Conservation (phyloP, 331 rosid genomes). For the Rhamnella rubrinervis region DNA sequence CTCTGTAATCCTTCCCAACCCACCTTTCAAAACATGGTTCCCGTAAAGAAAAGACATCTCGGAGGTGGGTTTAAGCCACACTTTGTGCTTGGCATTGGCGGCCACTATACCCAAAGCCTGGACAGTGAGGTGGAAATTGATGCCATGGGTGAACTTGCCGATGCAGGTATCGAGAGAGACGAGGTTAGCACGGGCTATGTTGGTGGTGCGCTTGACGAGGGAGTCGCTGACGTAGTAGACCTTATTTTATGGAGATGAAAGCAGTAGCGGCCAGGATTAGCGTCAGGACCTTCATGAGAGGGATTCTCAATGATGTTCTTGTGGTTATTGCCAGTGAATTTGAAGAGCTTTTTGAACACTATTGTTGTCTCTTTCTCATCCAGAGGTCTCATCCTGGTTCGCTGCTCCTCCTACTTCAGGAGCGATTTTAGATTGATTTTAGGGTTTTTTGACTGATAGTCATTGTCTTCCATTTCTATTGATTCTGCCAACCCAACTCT, state of each 20-base stretch:
- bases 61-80: constrained; percentile 88
- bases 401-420: too few relatives aligned
- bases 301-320: constrained; percentile 83
- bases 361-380: constrained; percentile 80
- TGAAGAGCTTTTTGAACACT: constrained; percentile 82
- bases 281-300: constrained; percentile 83
- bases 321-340: constrained; percentile 82
- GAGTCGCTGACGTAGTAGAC: constrained; percentile 76
- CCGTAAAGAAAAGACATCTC: constrained; percentile 94
- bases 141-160: constrained; percentile 84
- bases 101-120: constrained; percentile 63
- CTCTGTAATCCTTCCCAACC: constrained; percentile 82
- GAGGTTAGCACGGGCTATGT: constrained; percentile 56
- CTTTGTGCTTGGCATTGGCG: constrained; percentile 86
- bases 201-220: constrained; percentile 85
- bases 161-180: constrained; percentile 81
- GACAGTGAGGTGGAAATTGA: constrained; percentile 75
- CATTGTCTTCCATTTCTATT: too few relatives aligned
- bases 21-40: constrained; percentile 86
- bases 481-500: too few relatives aligned
- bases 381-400: constrained; percentile 60
- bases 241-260: constrained; percentile 82
- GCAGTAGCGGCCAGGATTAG: constrained; percentile 76
- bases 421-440: neutral
- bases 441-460: too few relatives aligned